Base-by-base conservation (phyloP, 805 yeast genomes). In the Candida tammaniensis region DNA sequence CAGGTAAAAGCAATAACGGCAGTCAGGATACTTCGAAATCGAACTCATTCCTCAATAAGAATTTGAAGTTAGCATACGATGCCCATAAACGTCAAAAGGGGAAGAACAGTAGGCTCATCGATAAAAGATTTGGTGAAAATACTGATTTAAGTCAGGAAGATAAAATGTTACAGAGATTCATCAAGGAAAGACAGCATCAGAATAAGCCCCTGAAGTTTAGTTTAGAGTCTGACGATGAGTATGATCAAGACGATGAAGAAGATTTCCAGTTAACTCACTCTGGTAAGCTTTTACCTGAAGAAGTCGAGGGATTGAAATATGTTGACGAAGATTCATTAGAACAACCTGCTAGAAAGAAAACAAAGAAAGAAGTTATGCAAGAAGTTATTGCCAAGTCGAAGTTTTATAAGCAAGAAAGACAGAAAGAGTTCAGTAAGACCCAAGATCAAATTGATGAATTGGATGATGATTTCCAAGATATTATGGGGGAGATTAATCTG, bases 141-240 rank as follows among this genome's bases (percentile, higher is more conserved):
- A 82, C 86, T 57, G 58, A 68, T 30, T 52, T 93, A 68, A 75
- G 82, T n/a, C 80, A 80, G 9, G 98, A 93, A 59, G 96, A 93
- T 47, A 86, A 84, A 58, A 88, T 88, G 96, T 74, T 93, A 61
- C 96, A 84, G 54, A 80, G 98, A 65, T 93, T 87, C 66, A 86
- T 96, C 4, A 78, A 82, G 37, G 98, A 91, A 64, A 74, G 85
- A 54, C 94, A 87, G 56, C 51, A 72, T 12, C 73, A 74, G 39
- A 64, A 76, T n/a, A 64, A 73, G 15, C 64, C 70, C 26, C 75
- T 79, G 19, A 56, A 52, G 14, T 67, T 63, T 41, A 54, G 69
- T 7, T 51, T 85, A 42, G 91, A 78, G 49, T 82, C 85, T 52
- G 74, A 89, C 33, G 78, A 74, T 15, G 77, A 68, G 19, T 68